Evolutionary conservation across 352 stramenopile genomes (phyloP).

Genomic region (Pythium vanterpoolii): DNA sequence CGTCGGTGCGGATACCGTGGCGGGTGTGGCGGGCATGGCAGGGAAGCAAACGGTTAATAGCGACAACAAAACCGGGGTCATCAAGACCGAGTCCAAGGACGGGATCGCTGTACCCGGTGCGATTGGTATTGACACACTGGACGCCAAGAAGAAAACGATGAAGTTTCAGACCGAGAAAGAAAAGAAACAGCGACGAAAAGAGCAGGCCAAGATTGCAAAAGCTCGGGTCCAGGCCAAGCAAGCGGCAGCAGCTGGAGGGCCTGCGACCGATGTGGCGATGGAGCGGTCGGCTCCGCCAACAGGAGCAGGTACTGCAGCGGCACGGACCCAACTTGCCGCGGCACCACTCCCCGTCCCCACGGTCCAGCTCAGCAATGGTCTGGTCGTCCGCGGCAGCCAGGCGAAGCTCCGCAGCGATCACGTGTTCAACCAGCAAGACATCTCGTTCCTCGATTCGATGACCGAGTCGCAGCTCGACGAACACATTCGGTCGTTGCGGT

Average conservation of each 20-base stretch:
- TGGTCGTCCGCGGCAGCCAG: conserved; percentile 70
- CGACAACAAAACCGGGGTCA: neutral
- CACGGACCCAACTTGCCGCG: conserved; percentile 12
- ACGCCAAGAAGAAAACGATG: conserved; percentile 69
- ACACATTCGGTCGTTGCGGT: conserved; percentile 86
- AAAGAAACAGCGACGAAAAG: conserved; percentile 80
- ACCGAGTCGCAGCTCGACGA: conserved; percentile 82
- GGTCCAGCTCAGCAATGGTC: conserved; percentile 49
- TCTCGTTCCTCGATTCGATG: conserved; percentile 88
- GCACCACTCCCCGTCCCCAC: conserved; percentile 11
- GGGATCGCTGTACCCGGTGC: neutral
- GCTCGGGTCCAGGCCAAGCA: conserved; percentile 71
- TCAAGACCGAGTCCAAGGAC: conserved; percentile 22
- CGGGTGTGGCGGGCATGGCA: neutral
- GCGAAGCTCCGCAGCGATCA: conserved; percentile 54
- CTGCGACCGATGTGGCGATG: neutral
- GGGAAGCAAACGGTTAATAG: conserved; percentile 13
- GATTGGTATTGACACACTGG: neutral
- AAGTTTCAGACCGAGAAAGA: conserved; percentile 85
- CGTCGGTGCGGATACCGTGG: conserved; percentile 1
- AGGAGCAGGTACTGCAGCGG: neutral
- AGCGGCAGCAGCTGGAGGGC: conserved; percentile 28
- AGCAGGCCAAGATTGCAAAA: conserved; percentile 80
- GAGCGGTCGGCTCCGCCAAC: neutral
- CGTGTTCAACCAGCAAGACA: conserved; percentile 76